Conservation (phyloP, 2,329 filamentous ascomycete species). For the Pseudodiploospora longispora region DNA sequence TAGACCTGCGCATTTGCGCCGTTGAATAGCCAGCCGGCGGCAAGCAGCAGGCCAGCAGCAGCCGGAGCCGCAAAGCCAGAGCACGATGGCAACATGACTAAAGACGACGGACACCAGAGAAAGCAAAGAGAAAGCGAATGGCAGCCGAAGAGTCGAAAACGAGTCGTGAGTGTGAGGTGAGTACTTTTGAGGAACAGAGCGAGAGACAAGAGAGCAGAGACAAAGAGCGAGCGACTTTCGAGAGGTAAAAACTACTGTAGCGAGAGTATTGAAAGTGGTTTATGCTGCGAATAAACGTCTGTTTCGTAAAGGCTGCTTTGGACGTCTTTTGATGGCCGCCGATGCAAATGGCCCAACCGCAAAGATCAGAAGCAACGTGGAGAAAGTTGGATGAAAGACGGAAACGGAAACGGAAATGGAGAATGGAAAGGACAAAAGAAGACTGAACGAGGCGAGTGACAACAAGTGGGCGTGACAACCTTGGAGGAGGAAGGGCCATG, state of each 20-base stretch:
- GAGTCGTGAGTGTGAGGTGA: neutral
- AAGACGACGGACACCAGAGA: neutral
- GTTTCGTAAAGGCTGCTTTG: too few species aligned
- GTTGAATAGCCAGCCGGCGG: conserved; percentile 3
- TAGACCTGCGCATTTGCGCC: conserved; percentile 18
- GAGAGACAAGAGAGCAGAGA: neutral
- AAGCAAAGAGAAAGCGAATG: neutral
- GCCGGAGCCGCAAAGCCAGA: neutral
- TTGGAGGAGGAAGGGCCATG: too few species aligned
- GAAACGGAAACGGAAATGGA: too few species aligned
- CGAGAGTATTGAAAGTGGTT: neutral
- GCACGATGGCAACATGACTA: neutral
- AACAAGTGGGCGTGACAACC: too few species aligned
- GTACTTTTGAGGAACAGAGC: neutral
- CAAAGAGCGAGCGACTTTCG: conserved; percentile 1
- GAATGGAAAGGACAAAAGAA: too few species aligned
- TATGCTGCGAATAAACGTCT: too few species aligned
- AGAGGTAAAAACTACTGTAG: neutral
- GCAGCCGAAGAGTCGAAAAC: neutral
- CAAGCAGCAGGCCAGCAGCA: conserved; percentile 3
- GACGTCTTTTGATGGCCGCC: too few species aligned
- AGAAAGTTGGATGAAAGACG: too few species aligned
- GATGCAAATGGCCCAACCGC: too few species aligned
- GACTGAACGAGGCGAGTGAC: too few species aligned
- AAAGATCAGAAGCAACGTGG: too few species aligned